Evolutionary conservation across 805 yeast genomes (phyloP).

Genomic region (Ogataea zsoltii): DNA sequence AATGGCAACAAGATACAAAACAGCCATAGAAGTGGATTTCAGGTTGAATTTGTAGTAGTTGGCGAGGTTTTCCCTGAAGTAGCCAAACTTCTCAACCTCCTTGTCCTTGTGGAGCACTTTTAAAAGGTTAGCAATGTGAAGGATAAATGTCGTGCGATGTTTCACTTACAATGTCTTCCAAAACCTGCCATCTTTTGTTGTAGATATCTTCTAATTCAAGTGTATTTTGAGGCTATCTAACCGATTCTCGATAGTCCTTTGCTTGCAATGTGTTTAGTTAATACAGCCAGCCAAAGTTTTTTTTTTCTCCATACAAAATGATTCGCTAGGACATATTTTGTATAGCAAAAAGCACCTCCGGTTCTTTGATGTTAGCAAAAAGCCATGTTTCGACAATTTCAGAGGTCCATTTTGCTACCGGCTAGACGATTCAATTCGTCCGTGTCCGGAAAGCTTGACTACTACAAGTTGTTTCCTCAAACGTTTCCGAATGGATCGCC

Average conservation of each 20-base stretch:
- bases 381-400: constrained; percentile 1
- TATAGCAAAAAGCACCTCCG: too few species aligned
- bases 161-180: constrained; percentile 36
- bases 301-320: background rate
- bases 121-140: constrained; percentile 4
- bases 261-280: background rate
- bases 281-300: background rate
- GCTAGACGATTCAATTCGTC: constrained; percentile 2
- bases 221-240: too few species aligned
- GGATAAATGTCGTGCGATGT: background rate
- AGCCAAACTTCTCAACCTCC: constrained; percentile 33
- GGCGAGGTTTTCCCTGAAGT: constrained; percentile 33
- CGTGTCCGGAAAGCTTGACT: constrained; percentile 28
- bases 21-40: constrained; percentile 30
- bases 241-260: too few species aligned
- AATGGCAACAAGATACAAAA: constrained; percentile 32
- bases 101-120: constrained; percentile 34
- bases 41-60: constrained; percentile 33
- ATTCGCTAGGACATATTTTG: too few species aligned
- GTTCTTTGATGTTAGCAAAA: too few species aligned
- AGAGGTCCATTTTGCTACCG: background rate
- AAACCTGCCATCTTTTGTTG: constrained; percentile 32
- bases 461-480: constrained; percentile 70
- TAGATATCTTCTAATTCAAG: too few species aligned
- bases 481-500: constrained; percentile 70